Evolutionary conservation across 1,139 yeast genomes (phyloP), one percentile per base, ranked within the genome.

Genomic region (Meyerozyma guilliermondii): DNA sequence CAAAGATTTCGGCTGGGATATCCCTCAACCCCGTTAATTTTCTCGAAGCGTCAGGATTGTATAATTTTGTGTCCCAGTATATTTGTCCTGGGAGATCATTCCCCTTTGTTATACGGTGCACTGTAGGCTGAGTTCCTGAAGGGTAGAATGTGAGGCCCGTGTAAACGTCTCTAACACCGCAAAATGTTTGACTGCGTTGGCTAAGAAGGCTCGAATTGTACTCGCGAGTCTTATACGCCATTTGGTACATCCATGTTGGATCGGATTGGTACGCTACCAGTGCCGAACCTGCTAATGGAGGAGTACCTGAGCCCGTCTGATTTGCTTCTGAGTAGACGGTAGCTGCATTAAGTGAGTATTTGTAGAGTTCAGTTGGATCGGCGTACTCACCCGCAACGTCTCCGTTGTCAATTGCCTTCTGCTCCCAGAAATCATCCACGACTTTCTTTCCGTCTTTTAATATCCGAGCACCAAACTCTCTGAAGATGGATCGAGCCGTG

Each of bases 381-480:
- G 95, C 96, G 36, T 81, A 71, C 42, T 86, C 87, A 14, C 95
- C 96, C 41, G 82, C 80, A n/a, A 78, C 75, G 41, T 76, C 84
- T 26, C 96, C 97, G 33, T 75, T 74, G 34, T 75, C 82, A 38
- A 80, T 73, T 2, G 94, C 83, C 50, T 74, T 76, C 40, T 78
- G 80, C 50, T 86, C 96, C 74, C 94, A 88, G 59, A 91, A 92
- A 60, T 92, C 99, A 63, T 92, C 99, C 27, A 69, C 72, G 28
- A 87, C 85, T 50, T 86, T 80, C 49, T 78, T 78, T 34, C 99
- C 98, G 43, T 88, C 86, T 20, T 79, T 76, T 39, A 92, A 71
- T 43, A 91, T 80, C 48, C 80, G 78, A 16, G 96, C 88, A 4
- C 99, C 99, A 66, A 94, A 92, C 61, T 91, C 98, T 50, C 91